Conservation (phyloP, 768 basidiomycete species). For the Psilocybe subaeruginosa region DNA sequence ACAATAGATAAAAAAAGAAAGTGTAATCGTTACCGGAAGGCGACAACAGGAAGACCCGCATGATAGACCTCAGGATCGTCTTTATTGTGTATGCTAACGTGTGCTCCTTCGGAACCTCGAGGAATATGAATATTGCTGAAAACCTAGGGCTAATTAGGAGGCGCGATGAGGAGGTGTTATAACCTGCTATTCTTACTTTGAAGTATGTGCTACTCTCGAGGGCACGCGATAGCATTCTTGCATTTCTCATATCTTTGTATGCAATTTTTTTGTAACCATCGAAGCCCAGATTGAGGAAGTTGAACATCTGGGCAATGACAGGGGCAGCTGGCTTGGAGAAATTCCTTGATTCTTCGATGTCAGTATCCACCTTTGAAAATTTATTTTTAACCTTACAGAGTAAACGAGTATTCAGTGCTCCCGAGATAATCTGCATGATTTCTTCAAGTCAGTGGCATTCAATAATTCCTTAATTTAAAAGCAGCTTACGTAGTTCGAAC, state of each 20-base stretch:
- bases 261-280: slow-evolving; percentile 51
- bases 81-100: slow-evolving; percentile 13
- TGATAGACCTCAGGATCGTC: slow-evolving; percentile 51
- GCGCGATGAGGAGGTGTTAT: background rate
- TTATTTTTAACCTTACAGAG: slow-evolving; percentile 34
- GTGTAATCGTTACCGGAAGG: slow-evolving; percentile 42
- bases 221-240: slow-evolving; percentile 57
- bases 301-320: slow-evolving; percentile 61
- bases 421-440: slow-evolving; percentile 48
- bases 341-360: slow-evolving; percentile 34
- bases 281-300: slow-evolving; percentile 62
- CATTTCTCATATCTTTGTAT: slow-evolving; percentile 54
- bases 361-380: background rate
- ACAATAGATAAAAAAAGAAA: background rate
- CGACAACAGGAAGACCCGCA: slow-evolving; percentile 62
- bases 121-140: slow-evolving; percentile 54
- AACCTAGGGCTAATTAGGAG: slow-evolving; percentile 27
- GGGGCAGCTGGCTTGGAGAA: slow-evolving; percentile 64
- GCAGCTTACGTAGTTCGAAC: slow-evolving; percentile 57
- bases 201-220: slow-evolving; percentile 54
- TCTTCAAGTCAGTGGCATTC: background rate
- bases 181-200: slow-evolving; percentile 28
- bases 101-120: slow-evolving; percentile 18
- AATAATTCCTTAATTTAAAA: background rate
- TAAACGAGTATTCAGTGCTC: slow-evolving; percentile 64